A percentile compares a stretch with the other conserved stretches of the same genome.
Evolutionary conservation across 2,329 filamentous ascomycete genomes (phyloP).

Genomic region (Fusarium avenaceum): DNA sequence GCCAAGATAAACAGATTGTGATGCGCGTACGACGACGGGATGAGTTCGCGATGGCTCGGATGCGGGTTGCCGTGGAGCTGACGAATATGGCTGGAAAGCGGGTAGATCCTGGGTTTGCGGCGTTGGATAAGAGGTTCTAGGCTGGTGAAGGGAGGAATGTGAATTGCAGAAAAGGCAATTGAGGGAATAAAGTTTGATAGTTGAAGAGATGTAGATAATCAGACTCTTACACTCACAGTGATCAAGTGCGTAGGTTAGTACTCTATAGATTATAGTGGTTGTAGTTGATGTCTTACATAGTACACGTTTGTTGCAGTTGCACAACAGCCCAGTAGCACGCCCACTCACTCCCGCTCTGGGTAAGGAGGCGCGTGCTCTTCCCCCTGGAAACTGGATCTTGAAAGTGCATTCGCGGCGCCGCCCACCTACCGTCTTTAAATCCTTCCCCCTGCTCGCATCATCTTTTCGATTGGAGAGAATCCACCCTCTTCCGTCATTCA

Average conservation of each 20-base stretch:
- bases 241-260: no score
- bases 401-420: constrained; percentile 19
- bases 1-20: constrained; percentile 25
- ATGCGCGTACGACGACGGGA: constrained; percentile 7
- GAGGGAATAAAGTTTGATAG: constrained; percentile 9
- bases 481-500: constrained; percentile 39
- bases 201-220: neutral
- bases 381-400: constrained; percentile 16
- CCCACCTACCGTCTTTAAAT: constrained; percentile 32
- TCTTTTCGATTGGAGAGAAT: constrained; percentile 6
- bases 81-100: constrained; percentile 18
- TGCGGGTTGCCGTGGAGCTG: constrained; percentile 30
- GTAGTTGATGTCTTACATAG: no score
- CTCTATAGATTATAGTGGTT: no score
- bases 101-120: constrained; percentile 19
- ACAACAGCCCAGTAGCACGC: neutral
- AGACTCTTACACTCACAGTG: no score
- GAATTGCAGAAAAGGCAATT: neutral
- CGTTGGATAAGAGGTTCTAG: neutral
- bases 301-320: no score
- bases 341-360: constrained; percentile 19
- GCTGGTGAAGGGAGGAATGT: constrained; percentile 9
- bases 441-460: constrained; percentile 1
- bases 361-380: constrained; percentile 38
- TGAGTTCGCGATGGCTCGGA: constrained; percentile 5